Evolutionary conservation across 805 yeast species (phyloP).

Genomic region (Ogataea angusta): DNA sequence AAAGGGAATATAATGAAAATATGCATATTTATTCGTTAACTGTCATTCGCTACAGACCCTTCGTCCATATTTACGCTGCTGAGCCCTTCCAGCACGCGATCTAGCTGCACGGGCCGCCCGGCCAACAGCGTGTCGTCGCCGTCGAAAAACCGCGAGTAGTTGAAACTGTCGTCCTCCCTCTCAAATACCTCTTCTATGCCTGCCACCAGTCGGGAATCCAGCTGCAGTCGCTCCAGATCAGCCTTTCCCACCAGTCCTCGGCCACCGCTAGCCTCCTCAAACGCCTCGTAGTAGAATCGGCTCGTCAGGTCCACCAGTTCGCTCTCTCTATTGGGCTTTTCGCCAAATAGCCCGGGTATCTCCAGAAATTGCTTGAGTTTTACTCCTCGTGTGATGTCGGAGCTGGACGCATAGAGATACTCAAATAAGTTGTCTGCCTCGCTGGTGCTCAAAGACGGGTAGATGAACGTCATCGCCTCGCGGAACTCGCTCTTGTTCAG

Average conservation of each 20-base stretch:
- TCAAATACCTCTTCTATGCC: conserved; percentile 16
- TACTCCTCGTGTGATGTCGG: conserved; percentile 27
- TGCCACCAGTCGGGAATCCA: conserved; percentile 17
- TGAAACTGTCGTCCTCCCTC: conserved; percentile 9
- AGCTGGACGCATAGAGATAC: conserved; percentile 21
- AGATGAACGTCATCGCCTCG: conserved; percentile 41
- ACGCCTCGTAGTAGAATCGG: conserved; percentile 37
- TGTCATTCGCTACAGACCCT: not conserved
- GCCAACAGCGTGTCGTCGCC: conserved; percentile 8
- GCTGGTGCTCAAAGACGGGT: conserved; percentile 34
- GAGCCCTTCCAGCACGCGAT: conserved; percentile 13
- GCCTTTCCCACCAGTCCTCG: conserved; percentile 36
- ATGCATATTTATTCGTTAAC: conserved; percentile 1
- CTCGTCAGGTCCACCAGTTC: conserved; percentile 39
- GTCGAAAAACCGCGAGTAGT: conserved; percentile 19
- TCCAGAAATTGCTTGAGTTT: conserved; percentile 25
- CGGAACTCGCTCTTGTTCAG: conserved; percentile 41
- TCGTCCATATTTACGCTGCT: conserved; percentile 8
- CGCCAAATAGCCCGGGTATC: conserved; percentile 21
- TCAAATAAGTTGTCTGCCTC: conserved; percentile 40
- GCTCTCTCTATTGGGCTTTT: conserved; percentile 27
- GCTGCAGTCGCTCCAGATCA: conserved; percentile 36
- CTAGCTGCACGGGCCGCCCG: conserved; percentile 1
- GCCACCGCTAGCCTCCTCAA: conserved; percentile 39
- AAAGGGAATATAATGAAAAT: conserved; percentile 3